These are phyloP conservation scores for Omphalotus olearius DNA, from an alignment of 1,284 basidiomycete species.

Conservation along the genomic window DNA sequence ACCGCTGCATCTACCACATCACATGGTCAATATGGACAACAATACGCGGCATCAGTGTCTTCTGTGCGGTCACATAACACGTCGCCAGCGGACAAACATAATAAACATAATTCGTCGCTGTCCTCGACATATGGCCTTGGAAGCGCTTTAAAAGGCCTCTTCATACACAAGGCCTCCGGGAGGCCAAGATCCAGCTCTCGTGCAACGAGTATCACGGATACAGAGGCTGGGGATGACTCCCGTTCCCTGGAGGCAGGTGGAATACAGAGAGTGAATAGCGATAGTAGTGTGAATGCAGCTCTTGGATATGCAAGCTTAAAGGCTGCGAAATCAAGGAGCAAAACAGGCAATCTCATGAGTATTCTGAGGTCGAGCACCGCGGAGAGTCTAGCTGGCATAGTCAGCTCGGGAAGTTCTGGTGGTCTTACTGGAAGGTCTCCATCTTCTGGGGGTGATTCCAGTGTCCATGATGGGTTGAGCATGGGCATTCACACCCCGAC, in stretches of 20 bases:
- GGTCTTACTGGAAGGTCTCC: too few species aligned
- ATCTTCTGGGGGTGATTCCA: background rate
- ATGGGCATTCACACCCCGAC: constrained; percentile 3
- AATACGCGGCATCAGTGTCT: constrained; percentile 11
- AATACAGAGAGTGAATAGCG: background rate
- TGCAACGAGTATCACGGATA: constrained; percentile 36
- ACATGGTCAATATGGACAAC: background rate
- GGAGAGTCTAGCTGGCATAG: background rate
- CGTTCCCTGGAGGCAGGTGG: too few species aligned
- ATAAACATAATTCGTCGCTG: background rate
- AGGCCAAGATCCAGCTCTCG: constrained; percentile 58
- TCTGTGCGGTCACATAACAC: constrained; percentile 5
- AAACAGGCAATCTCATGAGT: constrained; percentile 44
- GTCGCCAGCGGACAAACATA: background rate
- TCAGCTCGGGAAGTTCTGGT: constrained; percentile 9
- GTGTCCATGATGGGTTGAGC: background rate
- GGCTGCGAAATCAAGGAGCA: constrained; percentile 22
- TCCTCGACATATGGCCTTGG: constrained; percentile 24
- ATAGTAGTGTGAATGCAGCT: constrained; percentile 18
- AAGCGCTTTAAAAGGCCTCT: constrained; percentile 55
- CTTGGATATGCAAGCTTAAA: too few species aligned
- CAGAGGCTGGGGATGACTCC: constrained; percentile 8
- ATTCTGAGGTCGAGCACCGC: constrained; percentile 42
- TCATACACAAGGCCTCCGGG: constrained; percentile 32
- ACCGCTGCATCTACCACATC: background rate